Evolutionary conservation across 2,329 filamentous ascomycete genomes (phyloP).

Genomic region (Fusarium incarnatum): DNA sequence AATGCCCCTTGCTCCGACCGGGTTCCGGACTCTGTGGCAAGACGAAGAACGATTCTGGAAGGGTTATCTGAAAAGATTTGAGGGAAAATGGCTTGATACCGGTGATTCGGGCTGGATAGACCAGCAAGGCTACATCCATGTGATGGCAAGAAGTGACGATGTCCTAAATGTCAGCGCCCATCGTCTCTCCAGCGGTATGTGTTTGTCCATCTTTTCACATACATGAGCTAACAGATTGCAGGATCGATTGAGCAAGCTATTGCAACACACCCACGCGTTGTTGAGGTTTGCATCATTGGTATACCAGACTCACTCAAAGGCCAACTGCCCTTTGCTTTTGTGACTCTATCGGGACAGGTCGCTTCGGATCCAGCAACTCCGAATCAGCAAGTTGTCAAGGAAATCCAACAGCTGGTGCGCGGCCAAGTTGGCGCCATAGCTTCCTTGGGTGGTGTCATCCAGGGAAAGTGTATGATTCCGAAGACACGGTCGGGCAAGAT

Average conservation of each 20-base stretch:
- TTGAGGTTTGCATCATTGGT: slow-evolving; percentile 87
- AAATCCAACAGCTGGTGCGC: slow-evolving; percentile 79
- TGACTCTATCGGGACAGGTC: slow-evolving; percentile 64
- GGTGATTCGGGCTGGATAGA: slow-evolving; percentile 92
- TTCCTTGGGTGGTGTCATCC: slow-evolving; percentile 84
- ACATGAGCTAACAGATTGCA: slow-evolving; percentile 49
- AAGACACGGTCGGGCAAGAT: slow-evolving; percentile 95
- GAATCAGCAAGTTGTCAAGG: slow-evolving; percentile 58
- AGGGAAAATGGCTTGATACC: slow-evolving; percentile 87
- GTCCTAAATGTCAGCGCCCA: slow-evolving; percentile 97
- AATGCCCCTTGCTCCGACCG: slow-evolving; percentile 85
- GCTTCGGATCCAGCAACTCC: slow-evolving; percentile 65
- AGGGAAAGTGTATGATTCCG: slow-evolving; percentile 87
- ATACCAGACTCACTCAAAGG: slow-evolving; percentile 90
- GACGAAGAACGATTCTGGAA: slow-evolving; percentile 89
- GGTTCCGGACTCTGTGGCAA: slow-evolving; percentile 85
- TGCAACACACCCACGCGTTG: slow-evolving; percentile 80
- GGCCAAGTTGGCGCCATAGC: slow-evolving; percentile 90
- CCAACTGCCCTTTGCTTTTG: slow-evolving; percentile 90
- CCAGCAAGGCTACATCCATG: slow-evolving; percentile 72
- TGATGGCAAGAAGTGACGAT: slow-evolving; percentile 79
- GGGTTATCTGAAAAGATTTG: slow-evolving; percentile 85
- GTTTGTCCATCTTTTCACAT: neutral
- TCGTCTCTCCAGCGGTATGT: slow-evolving; percentile 83
- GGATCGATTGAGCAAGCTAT: slow-evolving; percentile 93